Conservation (phyloP, 768 basidiomycete species). For the Termitomyces bulborhizus region DNA sequence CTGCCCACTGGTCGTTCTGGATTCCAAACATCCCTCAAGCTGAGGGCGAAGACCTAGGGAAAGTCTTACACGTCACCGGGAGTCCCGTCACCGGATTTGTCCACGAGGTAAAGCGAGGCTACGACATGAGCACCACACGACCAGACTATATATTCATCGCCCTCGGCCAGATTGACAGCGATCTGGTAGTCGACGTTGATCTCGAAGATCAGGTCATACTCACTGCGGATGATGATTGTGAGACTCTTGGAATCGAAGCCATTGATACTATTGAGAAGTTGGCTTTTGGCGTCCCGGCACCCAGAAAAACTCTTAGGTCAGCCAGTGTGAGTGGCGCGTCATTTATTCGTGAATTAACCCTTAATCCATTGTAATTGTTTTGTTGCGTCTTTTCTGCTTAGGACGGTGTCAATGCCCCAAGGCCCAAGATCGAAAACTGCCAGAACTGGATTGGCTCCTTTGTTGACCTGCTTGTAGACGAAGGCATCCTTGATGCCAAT, state of each 20-base stretch:
- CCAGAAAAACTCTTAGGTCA: neutral
- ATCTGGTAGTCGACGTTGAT: neutral
- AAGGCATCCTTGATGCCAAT: neutral
- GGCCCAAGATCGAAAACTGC: neutral
- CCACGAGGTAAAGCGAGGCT: constrained; percentile 2
- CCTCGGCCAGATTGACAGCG: neutral
- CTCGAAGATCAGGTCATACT: neutral
- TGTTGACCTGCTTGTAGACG: neutral
- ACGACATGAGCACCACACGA: neutral
- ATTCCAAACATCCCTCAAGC: neutral
- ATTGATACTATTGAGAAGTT: neutral
- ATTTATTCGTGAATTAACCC: too few relatives aligned
- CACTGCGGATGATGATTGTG: neutral
- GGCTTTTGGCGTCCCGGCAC: neutral
- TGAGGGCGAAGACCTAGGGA: neutral
- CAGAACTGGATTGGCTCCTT: constrained; percentile 1
- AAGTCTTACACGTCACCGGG: neutral
- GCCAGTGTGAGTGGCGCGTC: neutral
- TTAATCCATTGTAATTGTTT: neutral
- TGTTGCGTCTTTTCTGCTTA: neutral
- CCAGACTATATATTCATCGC: neutral
- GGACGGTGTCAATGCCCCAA: neutral
- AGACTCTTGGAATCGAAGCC: neutral
- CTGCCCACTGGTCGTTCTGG: constrained; percentile 3
- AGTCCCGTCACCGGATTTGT: constrained; percentile 2